These are phyloP conservation scores for Alternaria triticina DNA, from an alignment of 2,329 filamentous ascomycete genomes.

Conservation along the genomic window DNA sequence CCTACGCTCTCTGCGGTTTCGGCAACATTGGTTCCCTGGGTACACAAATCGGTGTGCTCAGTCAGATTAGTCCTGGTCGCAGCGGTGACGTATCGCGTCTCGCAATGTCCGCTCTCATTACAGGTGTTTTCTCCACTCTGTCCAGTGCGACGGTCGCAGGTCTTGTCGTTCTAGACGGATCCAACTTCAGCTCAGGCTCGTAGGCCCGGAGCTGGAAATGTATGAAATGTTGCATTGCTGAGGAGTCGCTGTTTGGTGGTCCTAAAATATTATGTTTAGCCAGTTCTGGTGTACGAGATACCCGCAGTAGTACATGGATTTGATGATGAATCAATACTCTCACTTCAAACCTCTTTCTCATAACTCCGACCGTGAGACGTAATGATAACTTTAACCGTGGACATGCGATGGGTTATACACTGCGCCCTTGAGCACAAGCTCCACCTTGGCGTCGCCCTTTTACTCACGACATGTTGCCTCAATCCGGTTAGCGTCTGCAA, in stretches of 20 bases:
- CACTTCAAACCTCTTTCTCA: background rate
- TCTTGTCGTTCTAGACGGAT: slow-evolving; percentile 62
- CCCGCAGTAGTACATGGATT: slow-evolving; percentile 24
- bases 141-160: slow-evolving; percentile 67
- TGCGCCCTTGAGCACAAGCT: background rate
- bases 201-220: slow-evolving; percentile 8
- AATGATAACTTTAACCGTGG: background rate
- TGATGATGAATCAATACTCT: slow-evolving; percentile 6
- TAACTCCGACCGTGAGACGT: background rate
- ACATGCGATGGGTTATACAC: background rate
- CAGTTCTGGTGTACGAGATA: slow-evolving; percentile 28
- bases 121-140: slow-evolving; percentile 79
- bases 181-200: slow-evolving; percentile 28
- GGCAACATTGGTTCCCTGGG: slow-evolving; percentile 88
- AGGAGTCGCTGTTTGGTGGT: slow-evolving; percentile 8
- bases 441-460: slow-evolving; percentile 15
- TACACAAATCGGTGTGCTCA: slow-evolving; percentile 87
- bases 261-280: slow-evolving; percentile 24
- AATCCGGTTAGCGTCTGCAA: slow-evolving; percentile 5
- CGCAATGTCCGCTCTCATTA: slow-evolving; percentile 77
- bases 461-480: slow-evolving; percentile 11
- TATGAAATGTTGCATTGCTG: slow-evolving; percentile 1
- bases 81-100: slow-evolving; percentile 77
- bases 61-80: slow-evolving; percentile 77
- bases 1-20: slow-evolving; percentile 77